Percentiles rank a stretch among this genome's conserved stretches.
Evolutionary conservation across 169 alveolate species (phyloP).

Genomic region (Eimeria nieschulzi): DNA sequence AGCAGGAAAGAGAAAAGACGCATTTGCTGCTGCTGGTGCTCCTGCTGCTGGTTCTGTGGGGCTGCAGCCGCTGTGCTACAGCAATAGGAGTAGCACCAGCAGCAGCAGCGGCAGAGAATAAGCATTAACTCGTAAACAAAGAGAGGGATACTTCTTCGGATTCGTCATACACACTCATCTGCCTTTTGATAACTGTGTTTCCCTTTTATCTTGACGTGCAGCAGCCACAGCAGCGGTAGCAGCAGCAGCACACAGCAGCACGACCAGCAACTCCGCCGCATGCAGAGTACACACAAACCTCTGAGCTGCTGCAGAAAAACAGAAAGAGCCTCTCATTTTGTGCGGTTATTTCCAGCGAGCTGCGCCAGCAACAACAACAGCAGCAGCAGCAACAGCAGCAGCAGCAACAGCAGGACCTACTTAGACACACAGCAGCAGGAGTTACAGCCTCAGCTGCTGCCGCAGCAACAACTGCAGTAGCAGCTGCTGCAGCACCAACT

Average conservation of each 20-base stretch:
- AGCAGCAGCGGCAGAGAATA: conserved; percentile 15
- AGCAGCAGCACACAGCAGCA: neutral
- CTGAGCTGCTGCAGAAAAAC: neutral
- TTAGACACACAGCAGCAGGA: neutral
- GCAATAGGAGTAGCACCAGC: conserved; percentile 17
- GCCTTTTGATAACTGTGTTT: no score
- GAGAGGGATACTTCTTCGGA: no score
- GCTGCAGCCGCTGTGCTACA: neutral
- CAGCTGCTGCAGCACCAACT: conserved; percentile 3
- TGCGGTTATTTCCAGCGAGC: no score
- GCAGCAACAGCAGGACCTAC: neutral
- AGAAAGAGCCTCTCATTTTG: no score
- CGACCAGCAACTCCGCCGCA: neutral
- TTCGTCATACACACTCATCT: no score
- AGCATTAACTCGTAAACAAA: no score
- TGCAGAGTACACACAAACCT: neutral
- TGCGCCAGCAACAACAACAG: neutral
- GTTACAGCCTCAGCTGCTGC: conserved; percentile 1
- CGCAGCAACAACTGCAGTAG: conserved; percentile 33
- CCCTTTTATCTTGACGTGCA: neutral
- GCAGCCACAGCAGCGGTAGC: neutral
- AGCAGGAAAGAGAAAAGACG: neutral
- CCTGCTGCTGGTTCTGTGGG: neutral
- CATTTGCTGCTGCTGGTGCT: conserved; percentile 9
- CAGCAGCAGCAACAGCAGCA: neutral